A percentile compares a stretch with the other conserved stretches of the same genome.
phyloP scores from a whole-genome alignment of 352 stramenopile genomes.

The Phytophthora foliorum region DNA sequence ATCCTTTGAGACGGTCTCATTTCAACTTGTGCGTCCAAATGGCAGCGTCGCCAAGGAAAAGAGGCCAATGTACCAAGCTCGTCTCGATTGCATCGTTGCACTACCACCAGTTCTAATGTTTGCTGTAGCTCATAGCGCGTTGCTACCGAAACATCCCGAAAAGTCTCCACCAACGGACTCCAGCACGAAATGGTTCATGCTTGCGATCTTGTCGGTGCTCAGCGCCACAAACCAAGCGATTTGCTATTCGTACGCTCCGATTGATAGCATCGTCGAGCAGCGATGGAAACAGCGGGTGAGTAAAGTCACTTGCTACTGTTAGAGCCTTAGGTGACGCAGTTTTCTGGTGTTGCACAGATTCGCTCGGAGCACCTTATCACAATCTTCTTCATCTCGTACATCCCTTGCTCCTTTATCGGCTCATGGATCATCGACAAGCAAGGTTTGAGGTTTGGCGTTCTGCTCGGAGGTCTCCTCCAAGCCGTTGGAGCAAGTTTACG shows the following conservation, averaged over 20 bases:
- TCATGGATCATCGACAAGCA: constrained; percentile 84
- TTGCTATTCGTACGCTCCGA: constrained; percentile 81
- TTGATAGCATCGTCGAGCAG: constrained; percentile 60
- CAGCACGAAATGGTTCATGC: constrained; percentile 68
- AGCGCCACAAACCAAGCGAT: constrained; percentile 52
- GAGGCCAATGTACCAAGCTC: background rate
- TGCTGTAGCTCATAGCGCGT: background rate
- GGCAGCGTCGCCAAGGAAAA: background rate
- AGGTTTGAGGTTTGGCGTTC: constrained; percentile 59
- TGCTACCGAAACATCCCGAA: background rate
- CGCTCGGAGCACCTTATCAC: constrained; percentile 81
- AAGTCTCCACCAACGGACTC: background rate
- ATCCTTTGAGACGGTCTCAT: background rate
- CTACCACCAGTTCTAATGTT: background rate
- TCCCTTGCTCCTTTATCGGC: constrained; percentile 79
- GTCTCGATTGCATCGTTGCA: too few species aligned
- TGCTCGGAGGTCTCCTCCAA: constrained; percentile 64
- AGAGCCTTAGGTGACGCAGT: too few species aligned
- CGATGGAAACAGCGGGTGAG: constrained; percentile 57
- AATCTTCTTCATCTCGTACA: constrained; percentile 81
- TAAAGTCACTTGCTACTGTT: background rate
- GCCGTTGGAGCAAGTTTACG: constrained; percentile 54
- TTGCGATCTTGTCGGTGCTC: constrained; percentile 62
- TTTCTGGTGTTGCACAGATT: constrained; percentile 39
- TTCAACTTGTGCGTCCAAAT: background rate